Evolutionary conservation across 2,329 filamentous ascomycete genomes (phyloP).

Genomic region (Diaporthe sp.): DNA sequence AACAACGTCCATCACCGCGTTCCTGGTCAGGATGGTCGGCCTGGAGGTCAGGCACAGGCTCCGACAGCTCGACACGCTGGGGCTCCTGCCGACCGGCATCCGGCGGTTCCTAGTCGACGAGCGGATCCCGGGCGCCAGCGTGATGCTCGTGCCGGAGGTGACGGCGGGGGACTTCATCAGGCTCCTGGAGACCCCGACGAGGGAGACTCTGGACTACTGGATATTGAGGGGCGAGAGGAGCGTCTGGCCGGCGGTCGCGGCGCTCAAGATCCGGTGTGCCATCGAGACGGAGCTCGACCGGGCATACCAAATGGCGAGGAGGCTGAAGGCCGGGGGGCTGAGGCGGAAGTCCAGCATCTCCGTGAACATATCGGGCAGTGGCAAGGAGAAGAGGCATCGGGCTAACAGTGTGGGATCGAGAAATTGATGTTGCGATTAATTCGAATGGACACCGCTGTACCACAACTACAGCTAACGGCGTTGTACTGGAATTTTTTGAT

Average conservation of each 20-base stretch:
- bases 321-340: slow-evolving; percentile 68
- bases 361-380: slow-evolving; percentile 41
- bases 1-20: slow-evolving; percentile 70
- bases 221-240: slow-evolving; percentile 86
- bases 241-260: slow-evolving; percentile 91
- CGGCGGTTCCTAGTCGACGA: slow-evolving; percentile 87
- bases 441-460: neutral
- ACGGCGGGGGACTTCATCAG: slow-evolving; percentile 80
- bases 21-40: slow-evolving; percentile 77
- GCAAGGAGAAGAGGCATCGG: slow-evolving; percentile 43
- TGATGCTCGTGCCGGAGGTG: slow-evolving; percentile 88
- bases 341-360: slow-evolving; percentile 60
- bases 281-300: slow-evolving; percentile 90
- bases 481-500: neutral
- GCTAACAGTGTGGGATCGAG: slow-evolving; percentile 44
- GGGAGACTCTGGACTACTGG: slow-evolving; percentile 85
- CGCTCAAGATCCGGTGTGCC: slow-evolving; percentile 84
- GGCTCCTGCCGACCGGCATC: slow-evolving; percentile 77
- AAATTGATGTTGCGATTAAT: neutral
- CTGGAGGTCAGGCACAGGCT: slow-evolving; percentile 86
- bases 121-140: slow-evolving; percentile 80
- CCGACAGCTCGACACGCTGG: slow-evolving; percentile 83
- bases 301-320: slow-evolving; percentile 84
- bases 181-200: slow-evolving; percentile 86
- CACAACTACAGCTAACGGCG: too few species aligned